These are phyloP conservation scores for Gracilaria domingensis DNA, from an alignment of 23 red algal species.

Conservation along the genomic window DNA sequence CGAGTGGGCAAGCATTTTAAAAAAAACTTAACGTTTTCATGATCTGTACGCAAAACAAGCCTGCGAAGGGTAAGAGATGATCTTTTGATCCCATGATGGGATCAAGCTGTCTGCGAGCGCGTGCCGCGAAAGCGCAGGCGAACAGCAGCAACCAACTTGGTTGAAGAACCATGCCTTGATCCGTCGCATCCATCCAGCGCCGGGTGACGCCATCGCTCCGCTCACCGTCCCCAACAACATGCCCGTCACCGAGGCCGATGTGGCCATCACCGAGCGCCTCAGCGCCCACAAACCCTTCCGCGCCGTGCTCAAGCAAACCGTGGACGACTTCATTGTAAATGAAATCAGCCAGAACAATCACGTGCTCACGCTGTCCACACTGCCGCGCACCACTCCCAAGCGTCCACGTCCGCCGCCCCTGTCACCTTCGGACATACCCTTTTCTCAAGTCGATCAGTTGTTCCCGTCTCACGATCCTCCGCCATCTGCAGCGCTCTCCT, in stretches of 20 bases:
- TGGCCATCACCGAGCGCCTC: conserved; percentile 87
- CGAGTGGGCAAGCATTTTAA: too few relatives aligned
- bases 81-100: too few relatives aligned
- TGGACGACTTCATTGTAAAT: conserved; percentile 95
- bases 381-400: conserved; percentile 18
- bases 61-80: too few relatives aligned
- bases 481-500: conserved; percentile 26
- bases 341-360: conserved; percentile 61
- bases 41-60: too few relatives aligned
- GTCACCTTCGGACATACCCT: not conserved
- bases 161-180: too few relatives aligned
- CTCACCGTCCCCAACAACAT: conserved; percentile 18
- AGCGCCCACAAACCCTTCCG: conserved; percentile 57
- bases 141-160: too few relatives aligned
- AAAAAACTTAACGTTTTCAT: too few relatives aligned
- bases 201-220: too few relatives aligned
- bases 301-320: conserved; percentile 75
- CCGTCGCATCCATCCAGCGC: too few relatives aligned
- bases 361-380: conserved; percentile 29
- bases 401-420: not conserved
- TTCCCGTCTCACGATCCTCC: conserved; percentile 11
- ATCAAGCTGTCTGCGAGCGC: too few relatives aligned
- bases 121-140: too few relatives aligned
- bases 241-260: conserved; percentile 76
- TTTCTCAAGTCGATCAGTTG: not conserved